Evolutionary conservation across 2,329 filamentous ascomycete genomes (phyloP).

Genomic region (Diaporthe australafricana): DNA sequence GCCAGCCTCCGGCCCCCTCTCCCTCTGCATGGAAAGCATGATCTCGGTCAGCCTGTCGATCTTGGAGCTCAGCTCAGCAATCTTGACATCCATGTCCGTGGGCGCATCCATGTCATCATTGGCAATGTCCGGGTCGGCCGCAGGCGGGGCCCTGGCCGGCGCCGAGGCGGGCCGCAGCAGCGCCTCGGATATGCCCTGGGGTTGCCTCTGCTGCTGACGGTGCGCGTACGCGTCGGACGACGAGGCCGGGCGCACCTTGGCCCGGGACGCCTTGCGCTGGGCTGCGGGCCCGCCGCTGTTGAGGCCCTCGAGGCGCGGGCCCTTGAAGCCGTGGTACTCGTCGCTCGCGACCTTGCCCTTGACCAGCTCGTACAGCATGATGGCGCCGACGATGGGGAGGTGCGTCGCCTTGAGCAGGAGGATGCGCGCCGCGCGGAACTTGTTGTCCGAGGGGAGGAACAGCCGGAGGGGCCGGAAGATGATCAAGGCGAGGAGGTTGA

Average conservation of each 20-base stretch:
- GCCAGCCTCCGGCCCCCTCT: slow-evolving; percentile 26
- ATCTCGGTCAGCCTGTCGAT: slow-evolving; percentile 38
- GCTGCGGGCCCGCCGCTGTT: background rate
- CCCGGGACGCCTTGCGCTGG: slow-evolving; percentile 30
- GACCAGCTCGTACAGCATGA: slow-evolving; percentile 74
- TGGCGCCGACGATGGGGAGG: slow-evolving; percentile 75
- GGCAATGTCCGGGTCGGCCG: slow-evolving; percentile 24
- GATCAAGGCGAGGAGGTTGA: slow-evolving; percentile 80
- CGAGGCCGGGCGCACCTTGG: slow-evolving; percentile 24
- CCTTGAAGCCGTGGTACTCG: slow-evolving; percentile 62
- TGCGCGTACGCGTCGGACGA: slow-evolving; percentile 41
- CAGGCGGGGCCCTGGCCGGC: slow-evolving; percentile 4
- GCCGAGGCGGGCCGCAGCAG: slow-evolving; percentile 24
- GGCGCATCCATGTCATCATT: slow-evolving; percentile 45
- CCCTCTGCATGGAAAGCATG: slow-evolving; percentile 35
- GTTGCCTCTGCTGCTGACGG: slow-evolving; percentile 37
- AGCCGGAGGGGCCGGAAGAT: slow-evolving; percentile 79
- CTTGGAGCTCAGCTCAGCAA: slow-evolving; percentile 36
- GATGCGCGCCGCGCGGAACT: slow-evolving; percentile 72
- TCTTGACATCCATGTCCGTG: slow-evolving; percentile 45
- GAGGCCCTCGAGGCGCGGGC: slow-evolving; percentile 47
- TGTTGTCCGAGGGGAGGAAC: slow-evolving; percentile 71
- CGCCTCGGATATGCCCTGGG: background rate
- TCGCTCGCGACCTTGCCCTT: slow-evolving; percentile 53
- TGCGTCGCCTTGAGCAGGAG: slow-evolving; percentile 72